A percentile compares a stretch with the other conserved stretches of the same genome.
phyloP scores from a whole-genome alignment of 805 yeast species.

The Candida coleopterorum region DNA sequence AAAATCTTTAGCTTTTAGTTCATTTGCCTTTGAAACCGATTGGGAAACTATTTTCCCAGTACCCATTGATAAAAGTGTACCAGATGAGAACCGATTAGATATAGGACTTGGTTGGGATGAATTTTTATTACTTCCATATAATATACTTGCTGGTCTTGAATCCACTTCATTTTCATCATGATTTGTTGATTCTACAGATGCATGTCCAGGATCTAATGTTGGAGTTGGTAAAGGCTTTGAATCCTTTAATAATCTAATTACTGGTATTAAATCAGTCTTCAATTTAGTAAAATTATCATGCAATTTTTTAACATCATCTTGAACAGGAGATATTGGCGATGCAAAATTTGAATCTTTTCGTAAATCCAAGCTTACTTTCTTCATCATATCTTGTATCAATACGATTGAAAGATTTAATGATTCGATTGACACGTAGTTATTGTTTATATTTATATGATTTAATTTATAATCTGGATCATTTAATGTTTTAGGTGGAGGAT shows the following conservation, averaged over 20 bases:
- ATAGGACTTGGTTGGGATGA: conserved; percentile 18
- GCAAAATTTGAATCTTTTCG: conserved; percentile 13
- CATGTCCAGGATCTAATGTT: conserved; percentile 39
- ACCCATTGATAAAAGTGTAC: conserved; percentile 36
- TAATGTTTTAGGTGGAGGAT: conserved; percentile 22
- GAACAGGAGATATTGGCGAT: conserved; percentile 14
- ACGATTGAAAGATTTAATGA: conserved; percentile 31
- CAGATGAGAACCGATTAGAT: conserved; percentile 35
- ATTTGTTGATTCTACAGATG: conserved; percentile 9
- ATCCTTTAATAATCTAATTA: conserved; percentile 58
- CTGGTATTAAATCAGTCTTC: conserved; percentile 61
- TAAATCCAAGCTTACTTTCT: conserved; percentile 16
- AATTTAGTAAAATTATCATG: conserved; percentile 52
- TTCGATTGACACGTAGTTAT: conserved; percentile 32
- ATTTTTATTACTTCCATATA: background rate
- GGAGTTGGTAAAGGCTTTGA: conserved; percentile 67
- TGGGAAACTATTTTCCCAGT: conserved; percentile 37
- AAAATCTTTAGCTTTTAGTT: conserved; percentile 6
- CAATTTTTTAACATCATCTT: conserved; percentile 35
- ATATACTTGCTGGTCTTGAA: conserved; percentile 3
- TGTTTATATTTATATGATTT: conserved; percentile 29
- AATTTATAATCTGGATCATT: conserved; percentile 26
- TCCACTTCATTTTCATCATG: background rate
- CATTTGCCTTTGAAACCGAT: conserved; percentile 15
- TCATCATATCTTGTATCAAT: conserved; percentile 33